Evolutionary conservation across 805 yeast species (phyloP).

Genomic region (Jamesozyma rosinii): DNA sequence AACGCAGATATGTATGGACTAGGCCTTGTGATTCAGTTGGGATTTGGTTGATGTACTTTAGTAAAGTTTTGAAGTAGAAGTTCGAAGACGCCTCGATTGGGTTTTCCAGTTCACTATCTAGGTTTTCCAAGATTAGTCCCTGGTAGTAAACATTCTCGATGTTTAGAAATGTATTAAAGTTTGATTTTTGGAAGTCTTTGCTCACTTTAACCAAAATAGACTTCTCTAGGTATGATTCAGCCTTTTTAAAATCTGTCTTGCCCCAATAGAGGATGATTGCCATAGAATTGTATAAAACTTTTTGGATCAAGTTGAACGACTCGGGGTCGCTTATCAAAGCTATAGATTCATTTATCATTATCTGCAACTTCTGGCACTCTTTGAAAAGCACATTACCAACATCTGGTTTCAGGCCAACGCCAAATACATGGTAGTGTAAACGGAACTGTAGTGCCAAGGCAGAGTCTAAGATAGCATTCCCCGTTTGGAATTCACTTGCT

Average conservation of each 20-base stretch:
- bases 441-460: constrained; percentile 24
- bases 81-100: neutral
- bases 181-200: neutral
- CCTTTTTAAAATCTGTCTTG: constrained; percentile 6
- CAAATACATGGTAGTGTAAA: constrained; percentile 21
- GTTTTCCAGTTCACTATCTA: neutral
- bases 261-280: constrained; percentile 14
- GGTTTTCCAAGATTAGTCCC: constrained; percentile 4
- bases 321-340: constrained; percentile 4
- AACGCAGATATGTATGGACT: constrained; percentile 17
- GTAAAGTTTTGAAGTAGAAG: constrained; percentile 9
- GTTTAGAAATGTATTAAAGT: constrained; percentile 10
- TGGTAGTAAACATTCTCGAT: constrained; percentile 22
- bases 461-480: constrained; percentile 14
- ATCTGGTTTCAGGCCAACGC: constrained; percentile 7
- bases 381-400: constrained; percentile 14
- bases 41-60: constrained; percentile 8
- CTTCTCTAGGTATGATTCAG: constrained; percentile 4
- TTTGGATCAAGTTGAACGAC: constrained; percentile 8
- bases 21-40: constrained; percentile 22
- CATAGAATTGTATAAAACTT: constrained; percentile 14
- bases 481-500: constrained; percentile 17
- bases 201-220: constrained; percentile 6
- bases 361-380: constrained; percentile 13
- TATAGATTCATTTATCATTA: constrained; percentile 5